Base-by-base conservation (phyloP, 2,329 filamentous ascomycete species). In the Aureobasidium leucospermi region DNA sequence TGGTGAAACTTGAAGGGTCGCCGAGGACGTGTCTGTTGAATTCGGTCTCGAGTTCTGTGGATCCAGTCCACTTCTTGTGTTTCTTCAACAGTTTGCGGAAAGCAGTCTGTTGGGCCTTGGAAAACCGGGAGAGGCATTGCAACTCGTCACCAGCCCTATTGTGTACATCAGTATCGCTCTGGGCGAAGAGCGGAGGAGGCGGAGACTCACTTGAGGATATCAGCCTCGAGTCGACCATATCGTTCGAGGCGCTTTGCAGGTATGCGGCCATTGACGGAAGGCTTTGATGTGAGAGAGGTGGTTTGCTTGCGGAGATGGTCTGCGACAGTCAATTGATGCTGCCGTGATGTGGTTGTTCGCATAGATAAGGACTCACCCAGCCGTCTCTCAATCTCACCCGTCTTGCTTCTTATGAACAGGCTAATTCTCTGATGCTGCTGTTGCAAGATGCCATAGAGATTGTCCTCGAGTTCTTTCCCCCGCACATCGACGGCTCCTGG, bases 81-180 rank as follows among this genome's bases (percentile, higher is more conserved):
- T 95, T 95, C 71, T 93, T 94, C 36, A 92, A 76, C 39, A 95
- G 86, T 74, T 95, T 95, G 59, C 84, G 82, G 67, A 95, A 92
- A 4, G 87, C 90, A 4, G 86, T 82, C 9, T 85, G 79, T 69
- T 95, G 90, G 2, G 87, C 87, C 61, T 82, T 80, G 63, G 86
- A 82, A 66, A 93, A 95, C 43, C 89, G 84, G 38, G 83, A 81
- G 6, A 94, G 77, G 4, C 83, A 82, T 58, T 83, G 81, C 58
- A 90, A 84, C 63, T 94, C 89, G 64, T 89, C 83, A 47, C 85
- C 85, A 63, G 87, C 88, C 64, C 78, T 80, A 65, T 34, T 28
- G 47, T 23, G 6, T 2, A 55, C 45, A 41, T 61, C 19, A 63
- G 58, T 31, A 31, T 29, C 31, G 29, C 4, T 1, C n/a, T 23